Evolutionary conservation across 805 yeast genomes (phyloP), one percentile per base, ranked within the genome.

Genomic region (Ogataea populi-albae): DNA sequence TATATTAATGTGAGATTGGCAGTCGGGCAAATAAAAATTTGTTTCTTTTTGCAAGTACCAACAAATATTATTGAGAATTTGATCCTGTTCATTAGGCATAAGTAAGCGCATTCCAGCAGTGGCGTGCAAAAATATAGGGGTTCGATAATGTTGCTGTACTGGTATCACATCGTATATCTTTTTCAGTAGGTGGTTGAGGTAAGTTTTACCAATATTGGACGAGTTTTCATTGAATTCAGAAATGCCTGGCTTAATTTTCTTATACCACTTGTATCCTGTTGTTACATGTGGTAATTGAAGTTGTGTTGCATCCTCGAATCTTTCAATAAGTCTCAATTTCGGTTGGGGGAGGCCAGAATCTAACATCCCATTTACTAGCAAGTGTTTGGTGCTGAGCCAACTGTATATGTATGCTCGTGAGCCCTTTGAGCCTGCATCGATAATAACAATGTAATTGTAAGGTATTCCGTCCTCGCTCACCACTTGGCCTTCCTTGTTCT

Each of bases 371-470:
- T 50, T 44, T 12, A 47, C 50, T 5, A 45, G 29, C 14, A 55
- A 37, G 22, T 52, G 43, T 23, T 50, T 41, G 0, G 75, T 66
- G 34, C 71, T 69, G 26, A 64, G 53, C 77, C 79, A 81, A 37
- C 71, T 66, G 57, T 79, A 79, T 1, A 79, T 67, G 46, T 66
- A 76, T 0, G 79, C 83, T 14, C 86, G 54, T 0, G 83, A 72
- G 0, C 86, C 86, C 38, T 69, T 76, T 3, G 84, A 77, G 0
- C 86, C 86, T 1, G 84, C 75, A 54, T 79, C 86, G 2, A 79
- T 70, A 4, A 79, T 65, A 3, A 79, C 68, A 3, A 79, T 71
- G 50, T 78, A 79, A 52, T 79, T 78, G 40, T 72, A 75, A 1
- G 82, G 81, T 1, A 70, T 55, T 2, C 72, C 73, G 2, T 66